phyloP scores from a whole-genome alignment of 2,329 filamentous ascomycete species.

The Laburnicola sp. region DNA sequence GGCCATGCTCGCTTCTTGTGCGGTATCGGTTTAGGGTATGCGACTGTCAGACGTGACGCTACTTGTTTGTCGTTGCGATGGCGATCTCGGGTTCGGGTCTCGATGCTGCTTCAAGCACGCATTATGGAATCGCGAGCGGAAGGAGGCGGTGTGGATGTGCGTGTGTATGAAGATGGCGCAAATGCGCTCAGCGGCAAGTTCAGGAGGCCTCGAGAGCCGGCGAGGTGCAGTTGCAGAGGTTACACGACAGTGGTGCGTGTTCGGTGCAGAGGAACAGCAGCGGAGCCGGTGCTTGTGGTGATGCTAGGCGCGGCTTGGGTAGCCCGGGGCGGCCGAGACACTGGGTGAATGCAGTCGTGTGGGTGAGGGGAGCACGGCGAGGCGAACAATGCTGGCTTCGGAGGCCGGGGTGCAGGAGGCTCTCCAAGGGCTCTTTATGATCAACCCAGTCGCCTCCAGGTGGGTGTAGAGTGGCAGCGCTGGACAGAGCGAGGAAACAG shows the following conservation, averaged over 20 bases:
- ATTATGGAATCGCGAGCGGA: conserved; percentile 11
- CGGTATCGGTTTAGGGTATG: neutral
- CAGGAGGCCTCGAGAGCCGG: conserved; percentile 17
- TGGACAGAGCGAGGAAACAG: conserved; percentile 19
- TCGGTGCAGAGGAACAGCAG: neutral
- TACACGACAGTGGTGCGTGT: conserved; percentile 11
- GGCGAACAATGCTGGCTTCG: neutral
- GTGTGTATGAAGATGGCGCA: neutral
- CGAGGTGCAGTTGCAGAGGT: conserved; percentile 17
- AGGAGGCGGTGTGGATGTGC: neutral
- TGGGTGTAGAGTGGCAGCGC: conserved; percentile 1
- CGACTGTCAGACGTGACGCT: conserved; percentile 5
- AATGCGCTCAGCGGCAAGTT: conserved; percentile 1
- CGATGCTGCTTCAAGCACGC: conserved; percentile 13
- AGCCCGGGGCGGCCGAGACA: too few relatives aligned
- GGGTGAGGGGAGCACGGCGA: conserved; percentile 1
- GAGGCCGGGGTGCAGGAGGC: conserved; percentile 9
- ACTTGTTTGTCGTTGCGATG: conserved; percentile 6
- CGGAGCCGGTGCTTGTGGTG: neutral
- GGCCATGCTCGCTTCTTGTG: conserved; percentile 58
- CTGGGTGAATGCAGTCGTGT: conserved; percentile 1
- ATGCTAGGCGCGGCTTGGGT: neutral
- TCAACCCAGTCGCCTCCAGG: neutral
- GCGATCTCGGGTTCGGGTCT: conserved; percentile 5
- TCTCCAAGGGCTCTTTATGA: conserved; percentile 1